A percentile compares a stretch with the other conserved stretches of the same genome.
These are phyloP conservation scores for Paecilomyces fulvus DNA, from an alignment of 2,329 filamentous ascomycete genomes.

Conservation along the genomic window DNA sequence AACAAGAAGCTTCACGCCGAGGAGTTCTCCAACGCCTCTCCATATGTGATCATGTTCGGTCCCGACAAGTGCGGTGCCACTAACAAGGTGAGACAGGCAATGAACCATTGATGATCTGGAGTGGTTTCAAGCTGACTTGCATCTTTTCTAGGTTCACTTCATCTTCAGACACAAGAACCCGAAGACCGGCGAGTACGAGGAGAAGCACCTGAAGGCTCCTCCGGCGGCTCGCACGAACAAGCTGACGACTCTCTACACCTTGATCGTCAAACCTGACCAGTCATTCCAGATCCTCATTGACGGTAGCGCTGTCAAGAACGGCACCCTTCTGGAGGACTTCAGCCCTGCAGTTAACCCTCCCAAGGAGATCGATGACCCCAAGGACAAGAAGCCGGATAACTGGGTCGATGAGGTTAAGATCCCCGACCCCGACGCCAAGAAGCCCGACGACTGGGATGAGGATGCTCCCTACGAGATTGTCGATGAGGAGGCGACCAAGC, in stretches of 20 bases:
- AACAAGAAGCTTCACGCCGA: slow-evolving; percentile 95
- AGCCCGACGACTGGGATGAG: slow-evolving; percentile 99
- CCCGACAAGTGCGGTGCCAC: slow-evolving; percentile 98
- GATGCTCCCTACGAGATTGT: slow-evolving; percentile 94
- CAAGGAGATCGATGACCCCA: slow-evolving; percentile 88
- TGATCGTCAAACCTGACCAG: slow-evolving; percentile 95
- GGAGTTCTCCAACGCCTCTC: slow-evolving; percentile 94
- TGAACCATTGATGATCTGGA: slow-evolving; percentile 22
- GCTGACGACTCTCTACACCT: slow-evolving; percentile 88
- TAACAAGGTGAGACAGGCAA: slow-evolving; percentile 67
- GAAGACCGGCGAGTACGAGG: slow-evolving; percentile 98
- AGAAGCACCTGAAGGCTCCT: slow-evolving; percentile 89
- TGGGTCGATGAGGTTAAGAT: slow-evolving; percentile 96
- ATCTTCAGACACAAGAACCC: slow-evolving; percentile 99
- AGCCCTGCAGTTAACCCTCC: slow-evolving; percentile 83
- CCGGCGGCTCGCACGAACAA: slow-evolving; percentile 84
- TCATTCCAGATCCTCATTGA: slow-evolving; percentile 89
- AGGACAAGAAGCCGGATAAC: slow-evolving; percentile 87
- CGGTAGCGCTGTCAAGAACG: slow-evolving; percentile 78
- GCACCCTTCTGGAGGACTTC: slow-evolving; percentile 91
- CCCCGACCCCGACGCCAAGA: slow-evolving; percentile 81
- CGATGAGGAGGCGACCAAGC: slow-evolving; percentile 82
- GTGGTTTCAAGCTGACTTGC: slow-evolving; percentile 10
- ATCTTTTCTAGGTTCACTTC: slow-evolving; percentile 56
- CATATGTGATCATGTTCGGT: slow-evolving; percentile 99